Evolutionary conservation across 768 basidiomycete genomes (phyloP).

Genomic region (Pisolithus marmoratus): DNA sequence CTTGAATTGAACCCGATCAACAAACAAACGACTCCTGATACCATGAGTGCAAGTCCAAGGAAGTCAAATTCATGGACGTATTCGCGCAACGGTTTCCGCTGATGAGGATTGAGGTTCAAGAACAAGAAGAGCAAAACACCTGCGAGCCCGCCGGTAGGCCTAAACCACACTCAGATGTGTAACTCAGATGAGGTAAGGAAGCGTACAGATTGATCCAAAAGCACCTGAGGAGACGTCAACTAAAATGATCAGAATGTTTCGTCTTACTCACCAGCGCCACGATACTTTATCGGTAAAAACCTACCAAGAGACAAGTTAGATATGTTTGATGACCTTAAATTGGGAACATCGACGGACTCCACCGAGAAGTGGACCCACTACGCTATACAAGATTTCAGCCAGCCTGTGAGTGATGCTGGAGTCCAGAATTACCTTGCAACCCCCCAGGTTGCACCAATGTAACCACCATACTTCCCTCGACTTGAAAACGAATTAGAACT

Average conservation of each 20-base stretch:
- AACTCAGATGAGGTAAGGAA: background rate
- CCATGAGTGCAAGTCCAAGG: constrained; percentile 30
- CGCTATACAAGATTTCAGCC: constrained; percentile 15
- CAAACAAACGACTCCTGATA: constrained; percentile 32
- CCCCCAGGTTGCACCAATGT: constrained; percentile 77
- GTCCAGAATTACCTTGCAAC: constrained; percentile 37
- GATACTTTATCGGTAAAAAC: constrained; percentile 29
- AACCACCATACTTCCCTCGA: constrained; percentile 73
- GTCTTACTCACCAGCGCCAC: constrained; percentile 32
- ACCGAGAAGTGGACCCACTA: constrained; percentile 39
- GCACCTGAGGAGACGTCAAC: constrained; percentile 22
- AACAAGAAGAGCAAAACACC: constrained; percentile 27
- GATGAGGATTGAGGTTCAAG: constrained; percentile 31
- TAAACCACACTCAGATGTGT: constrained; percentile 6
- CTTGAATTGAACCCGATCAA: constrained; percentile 35
- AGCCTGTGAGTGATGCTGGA: background rate
- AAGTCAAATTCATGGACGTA: constrained; percentile 35
- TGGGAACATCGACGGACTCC: constrained; percentile 20
- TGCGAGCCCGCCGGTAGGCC: constrained; percentile 33
- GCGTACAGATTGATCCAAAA: constrained; percentile 33
- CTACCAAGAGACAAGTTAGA: constrained; percentile 9
- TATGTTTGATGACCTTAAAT: background rate
- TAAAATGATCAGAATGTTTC: too few species aligned
- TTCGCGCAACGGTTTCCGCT: constrained; percentile 25
- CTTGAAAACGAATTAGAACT: constrained; percentile 26